These are phyloP conservation scores for Salix exigua DNA, from an alignment of 345 rosid species.

Conservation along the genomic window DNA sequence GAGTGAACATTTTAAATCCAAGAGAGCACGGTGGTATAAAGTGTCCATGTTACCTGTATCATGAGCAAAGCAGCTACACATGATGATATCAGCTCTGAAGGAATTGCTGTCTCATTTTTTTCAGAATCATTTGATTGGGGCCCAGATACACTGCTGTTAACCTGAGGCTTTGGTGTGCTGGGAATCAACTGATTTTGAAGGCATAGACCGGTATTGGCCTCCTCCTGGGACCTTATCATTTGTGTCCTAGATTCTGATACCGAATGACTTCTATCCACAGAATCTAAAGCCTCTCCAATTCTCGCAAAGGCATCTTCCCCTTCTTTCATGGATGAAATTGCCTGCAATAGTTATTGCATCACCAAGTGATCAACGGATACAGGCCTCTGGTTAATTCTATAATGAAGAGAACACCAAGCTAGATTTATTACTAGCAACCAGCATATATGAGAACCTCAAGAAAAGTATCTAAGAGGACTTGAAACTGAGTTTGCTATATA, in stretches of 20 bases:
- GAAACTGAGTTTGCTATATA: background rate
- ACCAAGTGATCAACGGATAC: background rate
- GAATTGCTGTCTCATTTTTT: conserved; percentile 49
- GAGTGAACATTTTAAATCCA: background rate
- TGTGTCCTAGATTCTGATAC: conserved; percentile 33
- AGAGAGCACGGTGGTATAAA: background rate
- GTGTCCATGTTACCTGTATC: conserved; percentile 60
- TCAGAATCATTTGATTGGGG: conserved; percentile 37
- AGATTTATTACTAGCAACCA: background rate
- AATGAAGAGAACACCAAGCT: background rate
- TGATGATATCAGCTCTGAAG: conserved; percentile 71
- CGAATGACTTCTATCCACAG: conserved; percentile 43
- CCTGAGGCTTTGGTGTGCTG: conserved; percentile 31
- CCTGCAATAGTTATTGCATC: conserved; percentile 46
- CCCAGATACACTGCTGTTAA: conserved; percentile 16
- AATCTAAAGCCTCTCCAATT: conserved; percentile 66
- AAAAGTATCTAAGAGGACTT: background rate
- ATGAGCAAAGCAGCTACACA: conserved; percentile 82
- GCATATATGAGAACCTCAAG: background rate
- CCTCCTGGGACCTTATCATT: conserved; percentile 39
- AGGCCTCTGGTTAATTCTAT: background rate
- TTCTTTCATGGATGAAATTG: conserved; percentile 61
- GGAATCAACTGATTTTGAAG: conserved; percentile 35
- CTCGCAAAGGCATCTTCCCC: conserved; percentile 63
- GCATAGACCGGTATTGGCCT: conserved; percentile 33